phyloP scores from a whole-genome alignment of 108 stramenopile genomes.

The Cyclotella kingstonii region DNA sequence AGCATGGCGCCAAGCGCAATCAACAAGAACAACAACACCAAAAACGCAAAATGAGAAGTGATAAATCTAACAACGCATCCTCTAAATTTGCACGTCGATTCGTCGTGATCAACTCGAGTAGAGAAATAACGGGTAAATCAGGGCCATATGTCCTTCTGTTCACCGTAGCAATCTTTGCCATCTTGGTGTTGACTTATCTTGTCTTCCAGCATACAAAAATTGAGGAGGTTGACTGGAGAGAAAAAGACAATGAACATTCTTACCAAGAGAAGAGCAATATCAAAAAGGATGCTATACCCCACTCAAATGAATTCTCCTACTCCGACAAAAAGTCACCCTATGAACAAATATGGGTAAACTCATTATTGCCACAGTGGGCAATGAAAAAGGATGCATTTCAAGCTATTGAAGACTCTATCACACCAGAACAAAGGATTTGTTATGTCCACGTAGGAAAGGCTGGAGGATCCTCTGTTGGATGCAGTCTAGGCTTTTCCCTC shows the following conservation, averaged over 20 bases:
- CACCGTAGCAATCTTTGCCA: not conserved
- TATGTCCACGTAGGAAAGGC: conserved; percentile 37
- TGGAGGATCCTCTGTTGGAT: conserved; percentile 26
- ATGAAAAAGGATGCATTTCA: conserved; percentile 8
- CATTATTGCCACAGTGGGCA: conserved; percentile 16
- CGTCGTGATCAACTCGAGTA: too few relatives aligned
- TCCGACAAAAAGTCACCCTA: conserved; percentile 14
- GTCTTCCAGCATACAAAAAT: too few relatives aligned
- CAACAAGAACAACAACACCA: not conserved
- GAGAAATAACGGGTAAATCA: too few relatives aligned
- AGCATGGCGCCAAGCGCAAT: not conserved
- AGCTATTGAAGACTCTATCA: conserved; percentile 11
- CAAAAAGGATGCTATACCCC: not conserved
- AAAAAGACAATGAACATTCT: conserved; percentile 1
- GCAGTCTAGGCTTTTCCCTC: conserved; percentile 19
- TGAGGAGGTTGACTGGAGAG: too few relatives aligned
- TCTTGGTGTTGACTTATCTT: not conserved
- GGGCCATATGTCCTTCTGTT: not conserved
- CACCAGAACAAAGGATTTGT: conserved; percentile 17
- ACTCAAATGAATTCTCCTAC: conserved; percentile 18
- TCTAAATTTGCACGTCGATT: conserved; percentile 9
- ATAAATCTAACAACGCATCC: not conserved
- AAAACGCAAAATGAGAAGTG: not conserved
- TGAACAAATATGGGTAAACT: conserved; percentile 34
- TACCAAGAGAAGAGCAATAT: too few relatives aligned